phyloP scores from a whole-genome alignment of 2,329 filamentous ascomycete genomes.

The Erysiphe pulchra region DNA sequence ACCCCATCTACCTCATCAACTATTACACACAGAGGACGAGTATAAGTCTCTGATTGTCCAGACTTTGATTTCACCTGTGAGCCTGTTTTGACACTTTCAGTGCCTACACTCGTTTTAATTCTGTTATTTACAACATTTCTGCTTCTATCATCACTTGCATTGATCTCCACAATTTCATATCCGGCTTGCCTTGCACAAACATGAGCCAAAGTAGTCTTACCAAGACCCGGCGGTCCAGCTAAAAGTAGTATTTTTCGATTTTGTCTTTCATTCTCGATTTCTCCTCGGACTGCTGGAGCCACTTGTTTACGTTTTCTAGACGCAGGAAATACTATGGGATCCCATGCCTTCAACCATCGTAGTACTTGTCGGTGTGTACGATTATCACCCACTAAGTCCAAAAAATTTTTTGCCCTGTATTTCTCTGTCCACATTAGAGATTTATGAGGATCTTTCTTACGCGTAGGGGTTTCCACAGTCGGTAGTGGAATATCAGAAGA shows the following conservation, averaged over 20 bases:
- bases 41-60: constrained; percentile 37
- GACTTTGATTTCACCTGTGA: constrained; percentile 24
- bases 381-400: constrained; percentile 85
- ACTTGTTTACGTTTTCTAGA: constrained; percentile 30
- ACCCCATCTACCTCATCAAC: constrained; percentile 96
- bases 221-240: constrained; percentile 74
- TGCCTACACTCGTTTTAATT: constrained; percentile 77
- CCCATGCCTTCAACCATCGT: constrained; percentile 87
- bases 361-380: constrained; percentile 75
- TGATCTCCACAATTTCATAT: constrained; percentile 92
- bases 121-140: constrained; percentile 70
- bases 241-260: constrained; percentile 76
- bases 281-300: constrained; percentile 16
- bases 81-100: constrained; percentile 70
- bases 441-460: constrained; percentile 9
- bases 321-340: constrained; percentile 65
- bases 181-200: constrained; percentile 88
- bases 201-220: constrained; percentile 89
- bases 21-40: constrained; percentile 72
- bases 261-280: constrained; percentile 40
- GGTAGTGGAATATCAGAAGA: constrained; percentile 16
- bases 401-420: constrained; percentile 75
- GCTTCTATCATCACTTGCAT: constrained; percentile 87
- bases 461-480: constrained; percentile 16
- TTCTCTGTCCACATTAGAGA: constrained; percentile 85